phyloP scores from a whole-genome alignment of 495 filamentous ascomycete species.

The Apodospora peruviana region DNA sequence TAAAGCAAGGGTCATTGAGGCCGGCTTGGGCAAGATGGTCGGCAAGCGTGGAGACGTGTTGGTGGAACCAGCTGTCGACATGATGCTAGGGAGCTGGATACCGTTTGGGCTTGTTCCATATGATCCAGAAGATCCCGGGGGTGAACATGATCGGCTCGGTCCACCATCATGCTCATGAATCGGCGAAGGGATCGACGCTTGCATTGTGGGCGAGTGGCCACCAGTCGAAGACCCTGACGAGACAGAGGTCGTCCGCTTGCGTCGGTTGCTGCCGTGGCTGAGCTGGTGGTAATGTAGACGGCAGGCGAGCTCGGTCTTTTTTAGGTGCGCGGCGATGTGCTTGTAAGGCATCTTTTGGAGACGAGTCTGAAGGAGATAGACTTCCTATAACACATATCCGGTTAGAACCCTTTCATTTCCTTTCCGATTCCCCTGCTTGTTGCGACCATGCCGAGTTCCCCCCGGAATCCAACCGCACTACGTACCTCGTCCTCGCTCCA shows the following conservation, averaged over 20 bases:
- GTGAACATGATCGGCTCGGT: slow-evolving; percentile 29
- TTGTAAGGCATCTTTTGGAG: slow-evolving; percentile 86
- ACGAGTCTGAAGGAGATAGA: slow-evolving; percentile 77
- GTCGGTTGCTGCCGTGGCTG: slow-evolving; percentile 71
- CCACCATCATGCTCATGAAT: slow-evolving; percentile 33
- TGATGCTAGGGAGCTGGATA: slow-evolving; percentile 43
- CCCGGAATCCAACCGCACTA: not conserved
- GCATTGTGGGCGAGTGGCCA: slow-evolving; percentile 43
- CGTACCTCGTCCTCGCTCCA: slow-evolving; percentile 76
- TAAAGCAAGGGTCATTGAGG: slow-evolving; percentile 39
- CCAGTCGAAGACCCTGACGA: slow-evolving; percentile 49
- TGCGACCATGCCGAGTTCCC: not conserved
- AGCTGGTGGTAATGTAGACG: slow-evolving; percentile 81
- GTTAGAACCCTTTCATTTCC: slow-evolving; percentile 11
- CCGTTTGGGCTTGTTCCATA: slow-evolving; percentile 32
- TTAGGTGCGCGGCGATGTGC: slow-evolving; percentile 75
- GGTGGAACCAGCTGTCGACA: slow-evolving; percentile 21
- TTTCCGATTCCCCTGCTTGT: not conserved
- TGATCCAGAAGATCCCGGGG: slow-evolving; percentile 29
- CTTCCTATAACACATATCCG: slow-evolving; percentile 48
- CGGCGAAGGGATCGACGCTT: slow-evolving; percentile 39
- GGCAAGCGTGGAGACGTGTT: slow-evolving; percentile 42
- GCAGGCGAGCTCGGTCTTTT: slow-evolving; percentile 82
- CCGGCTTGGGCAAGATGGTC: slow-evolving; percentile 57
- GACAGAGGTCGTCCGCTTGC: slow-evolving; percentile 59